These are phyloP conservation scores for Bonia amplexicaulis DNA, from an alignment of 176 grass and related monocot genomes.

Conservation along the genomic window DNA sequence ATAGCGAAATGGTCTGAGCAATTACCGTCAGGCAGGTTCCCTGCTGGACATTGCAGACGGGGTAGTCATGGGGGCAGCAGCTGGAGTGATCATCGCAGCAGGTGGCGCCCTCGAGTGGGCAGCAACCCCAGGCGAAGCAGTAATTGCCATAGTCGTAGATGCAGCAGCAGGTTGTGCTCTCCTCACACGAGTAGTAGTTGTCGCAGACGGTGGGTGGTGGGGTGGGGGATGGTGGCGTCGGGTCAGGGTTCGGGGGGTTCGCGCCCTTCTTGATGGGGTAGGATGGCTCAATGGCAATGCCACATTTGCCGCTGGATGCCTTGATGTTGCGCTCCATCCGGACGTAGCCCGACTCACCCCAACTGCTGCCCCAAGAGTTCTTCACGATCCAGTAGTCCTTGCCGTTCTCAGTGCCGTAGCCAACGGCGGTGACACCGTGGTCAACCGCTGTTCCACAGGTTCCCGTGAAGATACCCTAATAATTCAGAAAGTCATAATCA, in stretches of 20 bases:
- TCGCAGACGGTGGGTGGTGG: slow-evolving; percentile 46
- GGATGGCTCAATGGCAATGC: slow-evolving; percentile 66
- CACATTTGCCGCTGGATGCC: slow-evolving; percentile 58
- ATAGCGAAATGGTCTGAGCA: background rate
- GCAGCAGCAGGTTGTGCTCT: slow-evolving; percentile 84
- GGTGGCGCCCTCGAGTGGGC: slow-evolving; percentile 74
- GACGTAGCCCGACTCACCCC: slow-evolving; percentile 75
- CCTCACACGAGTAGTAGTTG: slow-evolving; percentile 58
- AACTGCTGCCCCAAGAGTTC: slow-evolving; percentile 75
- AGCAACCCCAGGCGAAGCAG: slow-evolving; percentile 88
- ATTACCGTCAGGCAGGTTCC: slow-evolving; percentile 78
- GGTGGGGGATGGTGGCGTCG: slow-evolving; percentile 58
- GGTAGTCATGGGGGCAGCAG: slow-evolving; percentile 93
- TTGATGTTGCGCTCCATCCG: slow-evolving; percentile 83
- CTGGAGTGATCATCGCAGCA: slow-evolving; percentile 93
- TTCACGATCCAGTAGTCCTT: slow-evolving; percentile 88
- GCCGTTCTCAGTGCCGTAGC: slow-evolving; percentile 60
- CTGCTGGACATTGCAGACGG: slow-evolving; percentile 54
- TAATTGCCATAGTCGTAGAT: slow-evolving; percentile 55
- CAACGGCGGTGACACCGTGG: slow-evolving; percentile 67
- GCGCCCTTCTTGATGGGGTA: slow-evolving; percentile 67
- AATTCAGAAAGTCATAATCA: slow-evolving; percentile 5
- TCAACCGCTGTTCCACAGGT: slow-evolving; percentile 69
- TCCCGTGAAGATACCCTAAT: slow-evolving; percentile 77
- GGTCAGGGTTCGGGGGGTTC: slow-evolving; percentile 82